Percentiles rank a stretch among this genome's conserved stretches.
phyloP scores from a whole-genome alignment of 257 asterid species.

The Capsicum baccatum region DNA sequence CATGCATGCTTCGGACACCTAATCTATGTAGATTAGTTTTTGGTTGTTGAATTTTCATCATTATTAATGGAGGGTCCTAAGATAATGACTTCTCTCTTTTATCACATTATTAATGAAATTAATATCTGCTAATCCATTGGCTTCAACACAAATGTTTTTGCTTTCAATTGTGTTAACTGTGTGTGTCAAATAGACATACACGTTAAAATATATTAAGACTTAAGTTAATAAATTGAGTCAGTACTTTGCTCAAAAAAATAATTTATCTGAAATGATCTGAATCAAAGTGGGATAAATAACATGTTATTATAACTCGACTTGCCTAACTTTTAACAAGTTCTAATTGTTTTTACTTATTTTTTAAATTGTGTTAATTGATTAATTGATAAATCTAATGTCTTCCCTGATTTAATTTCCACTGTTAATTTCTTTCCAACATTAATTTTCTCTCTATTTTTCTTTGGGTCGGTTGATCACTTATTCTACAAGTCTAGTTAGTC shows the following conservation, averaged over 20 bases:
- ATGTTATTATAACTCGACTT: neutral
- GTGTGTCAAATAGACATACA: neutral
- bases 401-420: neutral
- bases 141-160: constrained; percentile 16
- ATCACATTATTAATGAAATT: neutral
- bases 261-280: neutral
- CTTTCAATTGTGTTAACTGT: neutral
- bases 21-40: neutral
- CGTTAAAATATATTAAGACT: neutral
- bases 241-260: neutral
- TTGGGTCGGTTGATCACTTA: constrained; percentile 3
- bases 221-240: neutral
- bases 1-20: constrained; percentile 33
- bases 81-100: constrained; percentile 26
- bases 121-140: neutral
- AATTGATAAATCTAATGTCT: too few species aligned
- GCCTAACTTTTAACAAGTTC: neutral
- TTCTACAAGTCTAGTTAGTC: neutral
- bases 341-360: too few species aligned
- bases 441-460: neutral
- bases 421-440: neutral
- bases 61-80: constrained; percentile 5
- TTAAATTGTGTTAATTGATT: too few species aligned
- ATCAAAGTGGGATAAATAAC: neutral
- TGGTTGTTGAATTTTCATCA: constrained; percentile 27